A percentile compares a stretch with the other conserved stretches of the same genome.
These are phyloP conservation scores for Phytophthora pini DNA, from an alignment of 352 stramenopile genomes.

Conservation along the genomic window DNA sequence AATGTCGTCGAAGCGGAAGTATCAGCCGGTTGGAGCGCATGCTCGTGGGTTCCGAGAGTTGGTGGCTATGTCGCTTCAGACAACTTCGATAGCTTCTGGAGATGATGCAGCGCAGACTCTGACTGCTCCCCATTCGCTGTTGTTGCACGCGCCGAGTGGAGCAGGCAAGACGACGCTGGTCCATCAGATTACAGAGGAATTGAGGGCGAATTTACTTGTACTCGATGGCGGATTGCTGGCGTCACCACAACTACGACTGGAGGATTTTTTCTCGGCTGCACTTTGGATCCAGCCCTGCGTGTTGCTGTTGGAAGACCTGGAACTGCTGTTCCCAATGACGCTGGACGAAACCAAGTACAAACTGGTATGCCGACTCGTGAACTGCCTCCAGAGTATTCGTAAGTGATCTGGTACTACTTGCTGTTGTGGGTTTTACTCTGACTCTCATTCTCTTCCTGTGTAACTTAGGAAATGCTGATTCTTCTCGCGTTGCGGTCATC, in stretches of 20 bases:
- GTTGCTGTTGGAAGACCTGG: conserved; percentile 75
- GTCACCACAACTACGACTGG: conserved; percentile 56
- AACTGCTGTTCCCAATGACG: conserved; percentile 74
- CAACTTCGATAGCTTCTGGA: not conserved
- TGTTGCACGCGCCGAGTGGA: conserved; percentile 73
- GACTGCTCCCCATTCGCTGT: conserved; percentile 43
- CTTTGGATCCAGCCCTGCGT: conserved; percentile 76
- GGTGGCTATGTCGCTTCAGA: conserved; percentile 6
- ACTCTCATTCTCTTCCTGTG: not conserved
- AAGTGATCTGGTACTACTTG: conserved; percentile 9
- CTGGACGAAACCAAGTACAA: conserved; percentile 81
- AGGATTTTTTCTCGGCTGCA: conserved; percentile 74
- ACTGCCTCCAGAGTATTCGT: conserved; percentile 67
- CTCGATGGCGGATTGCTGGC: conserved; percentile 70
- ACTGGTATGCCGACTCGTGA: conserved; percentile 65
- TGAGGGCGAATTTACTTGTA: conserved; percentile 63
- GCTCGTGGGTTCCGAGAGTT: conserved; percentile 47
- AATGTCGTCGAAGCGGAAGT: not conserved
- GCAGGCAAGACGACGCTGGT: conserved; percentile 80
- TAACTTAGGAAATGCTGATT: conserved; percentile 35
- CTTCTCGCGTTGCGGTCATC: conserved; percentile 58
- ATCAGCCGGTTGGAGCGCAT: conserved; percentile 51
- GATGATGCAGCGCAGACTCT: conserved; percentile 8
- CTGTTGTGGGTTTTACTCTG: no score
- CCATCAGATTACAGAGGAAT: conserved; percentile 50